These are phyloP conservation scores for Tarenaya hassleriana DNA, from an alignment of 345 rosid species.

Conservation along the genomic window DNA sequence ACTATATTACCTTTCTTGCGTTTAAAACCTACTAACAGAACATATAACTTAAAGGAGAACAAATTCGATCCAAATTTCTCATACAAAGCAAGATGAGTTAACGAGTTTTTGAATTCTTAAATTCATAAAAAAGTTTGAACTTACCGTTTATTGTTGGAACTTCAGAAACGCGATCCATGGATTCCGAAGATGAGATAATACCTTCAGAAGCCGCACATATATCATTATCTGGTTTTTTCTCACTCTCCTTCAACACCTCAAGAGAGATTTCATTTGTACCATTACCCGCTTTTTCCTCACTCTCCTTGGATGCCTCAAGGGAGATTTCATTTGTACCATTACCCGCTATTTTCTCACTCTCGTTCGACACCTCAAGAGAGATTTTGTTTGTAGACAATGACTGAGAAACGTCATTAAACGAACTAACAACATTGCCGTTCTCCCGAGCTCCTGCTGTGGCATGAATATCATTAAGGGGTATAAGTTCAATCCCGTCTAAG, in stretches of 20 bases:
- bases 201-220: too few species aligned
- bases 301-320: too few species aligned
- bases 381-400: conserved; percentile 24
- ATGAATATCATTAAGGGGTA: conserved; percentile 19
- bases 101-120: not conserved
- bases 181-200: conserved; percentile 14
- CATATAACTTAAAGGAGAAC: not conserved
- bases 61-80: conserved; percentile 5
- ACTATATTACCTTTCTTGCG: too few species aligned
- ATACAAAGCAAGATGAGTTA: conserved; percentile 2
- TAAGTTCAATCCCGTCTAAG: conserved; percentile 25
- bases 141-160: conserved; percentile 43
- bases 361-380: conserved; percentile 24
- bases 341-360: conserved; percentile 22
- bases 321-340: too few species aligned
- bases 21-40: too few species aligned
- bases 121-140: conserved; percentile 20
- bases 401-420: conserved; percentile 14
- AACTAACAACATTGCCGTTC: not conserved
- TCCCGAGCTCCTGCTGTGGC: not conserved
- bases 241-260: conserved; percentile 25
- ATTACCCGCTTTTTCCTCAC: too few species aligned
- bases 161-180: conserved; percentile 29
- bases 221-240: conserved; percentile 6
- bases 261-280: conserved; percentile 25